These are phyloP conservation scores for Collybia mongolica DNA, from an alignment of 768 basidiomycete genomes.

Conservation along the genomic window DNA sequence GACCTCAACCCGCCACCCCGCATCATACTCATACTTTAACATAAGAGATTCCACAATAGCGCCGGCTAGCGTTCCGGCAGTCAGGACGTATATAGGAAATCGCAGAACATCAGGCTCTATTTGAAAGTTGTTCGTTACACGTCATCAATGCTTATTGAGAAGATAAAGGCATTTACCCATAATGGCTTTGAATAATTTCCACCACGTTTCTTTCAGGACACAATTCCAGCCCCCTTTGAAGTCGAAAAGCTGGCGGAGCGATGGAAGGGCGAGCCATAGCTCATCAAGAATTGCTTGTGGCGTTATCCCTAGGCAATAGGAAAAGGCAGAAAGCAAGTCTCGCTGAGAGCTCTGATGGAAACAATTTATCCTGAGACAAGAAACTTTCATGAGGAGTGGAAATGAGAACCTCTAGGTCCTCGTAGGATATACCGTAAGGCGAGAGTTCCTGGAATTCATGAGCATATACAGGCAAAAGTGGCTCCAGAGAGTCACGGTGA, in stretches of 20 bases:
- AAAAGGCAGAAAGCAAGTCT: conserved; percentile 47
- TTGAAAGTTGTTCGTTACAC: background rate
- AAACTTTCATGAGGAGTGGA: background rate
- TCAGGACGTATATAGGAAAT: conserved; percentile 53
- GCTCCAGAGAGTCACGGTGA: conserved; percentile 61
- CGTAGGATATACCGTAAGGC: conserved; percentile 41
- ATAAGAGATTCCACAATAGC: conserved; percentile 38
- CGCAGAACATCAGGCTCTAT: conserved; percentile 53
- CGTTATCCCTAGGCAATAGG: conserved; percentile 47
- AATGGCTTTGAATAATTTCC: conserved; percentile 41
- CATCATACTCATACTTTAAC: conserved; percentile 31
- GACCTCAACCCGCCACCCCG: conserved; percentile 23
- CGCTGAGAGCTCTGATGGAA: conserved; percentile 49
- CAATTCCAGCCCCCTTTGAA: conserved; percentile 44
- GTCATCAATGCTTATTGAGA: background rate
- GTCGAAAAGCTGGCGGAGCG: conserved; percentile 41
- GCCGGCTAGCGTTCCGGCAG: conserved; percentile 49
- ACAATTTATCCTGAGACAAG: background rate
- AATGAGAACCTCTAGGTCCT: conserved; percentile 51
- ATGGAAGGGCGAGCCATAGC: conserved; percentile 54
- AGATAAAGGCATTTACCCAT: conserved; percentile 26
- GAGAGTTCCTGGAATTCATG: conserved; percentile 51
- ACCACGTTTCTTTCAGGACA: conserved; percentile 49
- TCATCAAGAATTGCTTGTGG: conserved; percentile 60
- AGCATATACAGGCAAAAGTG: conserved; percentile 51